A percentile compares a stretch with the other conserved stretches of the same genome.
These are phyloP conservation scores for Brasilioporus rufonigricans DNA, from an alignment of 768 basidiomycete genomes.

Conservation along the genomic window DNA sequence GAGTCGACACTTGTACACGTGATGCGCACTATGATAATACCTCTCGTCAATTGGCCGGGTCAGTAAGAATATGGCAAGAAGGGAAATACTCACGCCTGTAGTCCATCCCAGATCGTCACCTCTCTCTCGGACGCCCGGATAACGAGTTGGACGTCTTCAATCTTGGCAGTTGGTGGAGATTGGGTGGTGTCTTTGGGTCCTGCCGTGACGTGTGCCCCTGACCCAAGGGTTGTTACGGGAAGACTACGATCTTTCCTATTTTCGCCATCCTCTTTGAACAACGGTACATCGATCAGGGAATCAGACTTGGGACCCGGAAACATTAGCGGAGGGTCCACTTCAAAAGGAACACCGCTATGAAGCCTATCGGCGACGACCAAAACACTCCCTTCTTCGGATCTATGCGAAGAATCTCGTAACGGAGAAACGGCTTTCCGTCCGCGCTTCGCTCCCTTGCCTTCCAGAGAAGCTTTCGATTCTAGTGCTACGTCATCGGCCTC, in stretches of 20 bases:
- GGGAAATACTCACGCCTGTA: constrained; percentile 14
- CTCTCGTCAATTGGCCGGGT: background rate
- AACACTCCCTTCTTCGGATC: background rate
- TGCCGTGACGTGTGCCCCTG: background rate
- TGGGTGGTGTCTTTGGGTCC: background rate
- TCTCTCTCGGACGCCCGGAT: constrained; percentile 13
- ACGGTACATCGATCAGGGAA: background rate
- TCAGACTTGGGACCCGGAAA: background rate
- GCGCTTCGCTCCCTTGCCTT: background rate
- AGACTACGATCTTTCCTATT: background rate
- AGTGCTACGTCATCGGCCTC: background rate
- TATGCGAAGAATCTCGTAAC: background rate
- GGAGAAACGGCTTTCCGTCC: background rate
- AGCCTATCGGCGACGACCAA: constrained; percentile 1
- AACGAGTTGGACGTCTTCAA: constrained; percentile 14
- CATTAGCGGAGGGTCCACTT: background rate
- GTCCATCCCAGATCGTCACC: constrained; percentile 28
- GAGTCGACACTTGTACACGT: constrained; percentile 25
- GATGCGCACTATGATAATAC: constrained; percentile 11
- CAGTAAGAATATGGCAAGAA: background rate
- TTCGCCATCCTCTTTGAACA: background rate
- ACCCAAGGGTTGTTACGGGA: background rate
- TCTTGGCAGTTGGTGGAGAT: background rate
- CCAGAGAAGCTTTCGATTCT: background rate
- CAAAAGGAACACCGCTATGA: background rate